phyloP scores from a whole-genome alignment of 768 basidiomycete species.

The Pisolithus albus region DNA sequence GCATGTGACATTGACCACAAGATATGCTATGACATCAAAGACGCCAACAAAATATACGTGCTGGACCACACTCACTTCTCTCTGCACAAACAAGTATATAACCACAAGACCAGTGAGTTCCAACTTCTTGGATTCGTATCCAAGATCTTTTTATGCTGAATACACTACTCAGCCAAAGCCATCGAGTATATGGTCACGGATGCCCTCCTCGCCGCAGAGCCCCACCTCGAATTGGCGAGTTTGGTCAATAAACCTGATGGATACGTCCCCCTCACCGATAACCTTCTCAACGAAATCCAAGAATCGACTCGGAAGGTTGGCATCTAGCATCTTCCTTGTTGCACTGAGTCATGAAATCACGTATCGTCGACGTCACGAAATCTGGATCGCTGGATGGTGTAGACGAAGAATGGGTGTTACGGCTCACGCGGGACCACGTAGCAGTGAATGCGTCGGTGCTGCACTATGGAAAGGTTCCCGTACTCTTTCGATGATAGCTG shows the following conservation, averaged over 20 bases:
- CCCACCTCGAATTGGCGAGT: slow-evolving; percentile 51
- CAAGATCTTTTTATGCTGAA: background rate
- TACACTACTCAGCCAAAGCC: slow-evolving; percentile 46
- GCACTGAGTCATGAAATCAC: slow-evolving; percentile 13
- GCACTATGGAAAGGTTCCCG: slow-evolving; percentile 64
- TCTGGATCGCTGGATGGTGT: slow-evolving; percentile 19
- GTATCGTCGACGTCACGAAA: slow-evolving; percentile 40
- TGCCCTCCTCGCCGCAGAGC: slow-evolving; percentile 63
- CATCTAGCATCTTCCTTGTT: background rate
- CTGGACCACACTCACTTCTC: slow-evolving; percentile 70
- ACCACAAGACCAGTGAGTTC: slow-evolving; percentile 63
- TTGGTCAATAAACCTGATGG: slow-evolving; percentile 49
- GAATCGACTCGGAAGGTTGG: slow-evolving; percentile 33
- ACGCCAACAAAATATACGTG: slow-evolving; percentile 68
- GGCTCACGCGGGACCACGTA: slow-evolving; percentile 43
- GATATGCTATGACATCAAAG: slow-evolving; percentile 80
- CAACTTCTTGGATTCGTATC: too few species aligned
- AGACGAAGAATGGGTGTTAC: slow-evolving; percentile 23
- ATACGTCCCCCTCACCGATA: slow-evolving; percentile 63
- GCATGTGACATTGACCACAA: slow-evolving; percentile 67
- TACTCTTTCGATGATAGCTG: background rate
- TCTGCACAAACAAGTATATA: slow-evolving; percentile 79
- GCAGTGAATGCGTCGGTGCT: slow-evolving; percentile 58
- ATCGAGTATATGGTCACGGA: slow-evolving; percentile 86
- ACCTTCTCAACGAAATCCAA: slow-evolving; percentile 57